phyloP scores from a whole-genome alignment of 495 filamentous ascomycete species.

The Talaromyces nanjingensis region DNA sequence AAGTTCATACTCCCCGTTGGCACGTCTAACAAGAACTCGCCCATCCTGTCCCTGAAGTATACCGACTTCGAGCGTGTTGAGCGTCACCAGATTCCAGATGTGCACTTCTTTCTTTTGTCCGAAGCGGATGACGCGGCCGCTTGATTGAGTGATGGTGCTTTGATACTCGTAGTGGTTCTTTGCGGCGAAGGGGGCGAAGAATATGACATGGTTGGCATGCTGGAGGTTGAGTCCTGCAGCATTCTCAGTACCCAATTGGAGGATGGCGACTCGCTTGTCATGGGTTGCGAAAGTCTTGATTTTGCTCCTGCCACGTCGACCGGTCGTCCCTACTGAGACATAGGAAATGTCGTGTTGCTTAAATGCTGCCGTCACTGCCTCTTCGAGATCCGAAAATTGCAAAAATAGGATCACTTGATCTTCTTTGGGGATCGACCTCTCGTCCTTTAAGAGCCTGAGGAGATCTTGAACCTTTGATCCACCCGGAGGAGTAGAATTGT shows the following conservation, averaged over 20 bases:
- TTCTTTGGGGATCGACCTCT: conserved; percentile 22
- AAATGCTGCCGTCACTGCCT: conserved; percentile 25
- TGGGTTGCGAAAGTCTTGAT: conserved; percentile 36
- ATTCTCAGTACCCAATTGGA: conserved; percentile 56
- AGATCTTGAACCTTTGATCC: conserved; percentile 44
- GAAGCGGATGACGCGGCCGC: conserved; percentile 59
- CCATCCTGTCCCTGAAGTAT: conserved; percentile 44
- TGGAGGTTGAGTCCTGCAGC: conserved; percentile 69
- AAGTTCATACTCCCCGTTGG: conserved; percentile 13
- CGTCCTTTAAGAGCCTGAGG: conserved; percentile 30
- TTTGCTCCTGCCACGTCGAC: conserved; percentile 18
- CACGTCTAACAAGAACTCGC: conserved; percentile 21
- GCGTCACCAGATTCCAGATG: conserved; percentile 60
- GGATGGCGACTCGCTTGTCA: conserved; percentile 50
- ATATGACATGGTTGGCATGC: conserved; percentile 71
- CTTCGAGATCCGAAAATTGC: conserved; percentile 39
- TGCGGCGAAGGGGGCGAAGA: conserved; percentile 55
- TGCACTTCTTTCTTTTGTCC: conserved; percentile 62
- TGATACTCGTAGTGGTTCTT: conserved; percentile 51
- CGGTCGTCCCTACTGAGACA: conserved; percentile 22
- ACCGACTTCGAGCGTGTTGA: conserved; percentile 63
- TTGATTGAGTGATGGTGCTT: conserved; percentile 59
- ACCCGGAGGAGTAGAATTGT: conserved; percentile 10
- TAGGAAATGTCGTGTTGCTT: conserved; percentile 22
- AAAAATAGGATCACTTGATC: conserved; percentile 49